Evolutionary conservation across 768 basidiomycete species (phyloP).

Genomic region (Gloeostereum incarnatum): DNA sequence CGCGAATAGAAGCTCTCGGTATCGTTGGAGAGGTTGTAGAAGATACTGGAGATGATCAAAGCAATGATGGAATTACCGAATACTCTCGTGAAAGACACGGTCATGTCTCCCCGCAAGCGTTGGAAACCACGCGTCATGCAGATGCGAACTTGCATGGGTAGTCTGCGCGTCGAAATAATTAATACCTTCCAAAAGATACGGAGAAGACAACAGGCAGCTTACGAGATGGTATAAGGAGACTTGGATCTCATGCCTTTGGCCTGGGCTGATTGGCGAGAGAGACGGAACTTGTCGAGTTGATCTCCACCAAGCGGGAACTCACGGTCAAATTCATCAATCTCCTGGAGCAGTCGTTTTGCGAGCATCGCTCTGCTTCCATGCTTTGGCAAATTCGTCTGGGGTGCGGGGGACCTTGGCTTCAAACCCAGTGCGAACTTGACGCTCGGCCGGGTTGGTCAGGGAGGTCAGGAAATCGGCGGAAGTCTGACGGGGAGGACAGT

Average conservation of each 20-base stretch:
- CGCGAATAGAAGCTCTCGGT: constrained; percentile 31
- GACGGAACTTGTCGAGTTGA: constrained; percentile 18
- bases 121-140: constrained; percentile 35
- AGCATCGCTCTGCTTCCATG: constrained; percentile 24
- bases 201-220: too few species aligned
- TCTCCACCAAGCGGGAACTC: constrained; percentile 16
- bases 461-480: constrained; percentile 36
- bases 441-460: constrained; percentile 26
- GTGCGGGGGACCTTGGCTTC: constrained; percentile 27
- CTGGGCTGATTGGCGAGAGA: constrained; percentile 19
- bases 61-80: constrained; percentile 13
- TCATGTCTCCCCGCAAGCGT: constrained; percentile 29
- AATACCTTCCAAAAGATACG: constrained; percentile 9
- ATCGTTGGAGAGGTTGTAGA: constrained; percentile 23
- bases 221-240: neutral
- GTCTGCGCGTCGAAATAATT: constrained; percentile 29
- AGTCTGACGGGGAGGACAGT: constrained; percentile 32
- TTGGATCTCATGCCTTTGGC: constrained; percentile 21
- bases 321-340: constrained; percentile 21
- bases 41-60: constrained; percentile 20
- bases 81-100: constrained; percentile 10
- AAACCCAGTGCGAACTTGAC: constrained; percentile 18
- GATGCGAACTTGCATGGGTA: constrained; percentile 30
- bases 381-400: constrained; percentile 27
- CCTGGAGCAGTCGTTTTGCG: constrained; percentile 14